These are phyloP conservation scores for Aspergillus baeticus DNA, from an alignment of 495 filamentous ascomycete species.

Conservation along the genomic window DNA sequence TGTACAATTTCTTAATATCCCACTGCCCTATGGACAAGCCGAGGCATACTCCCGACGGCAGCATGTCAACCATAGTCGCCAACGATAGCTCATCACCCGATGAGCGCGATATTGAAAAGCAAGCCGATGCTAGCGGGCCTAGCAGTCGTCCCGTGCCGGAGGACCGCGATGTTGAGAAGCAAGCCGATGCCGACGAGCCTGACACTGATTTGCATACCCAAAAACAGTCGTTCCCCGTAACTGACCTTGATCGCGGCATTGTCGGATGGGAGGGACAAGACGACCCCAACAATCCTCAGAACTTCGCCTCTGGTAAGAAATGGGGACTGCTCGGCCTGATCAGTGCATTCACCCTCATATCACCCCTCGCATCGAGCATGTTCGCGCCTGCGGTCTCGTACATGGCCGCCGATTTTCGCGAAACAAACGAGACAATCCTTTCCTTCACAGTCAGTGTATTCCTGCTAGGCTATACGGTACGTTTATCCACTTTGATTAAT, in stretches of 20 bases:
- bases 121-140: not conserved
- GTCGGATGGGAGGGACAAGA: conserved; percentile 54
- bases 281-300: conserved; percentile 67
- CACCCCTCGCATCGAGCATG: conserved; percentile 62
- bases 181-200: not conserved
- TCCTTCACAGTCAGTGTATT: conserved; percentile 55
- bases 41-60: no score
- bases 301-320: conserved; percentile 52
- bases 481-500: conserved; percentile 15
- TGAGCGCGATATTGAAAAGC: no score
- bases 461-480: conserved; percentile 57
- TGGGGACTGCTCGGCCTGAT: conserved; percentile 30
- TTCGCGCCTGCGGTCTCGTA: conserved; percentile 63
- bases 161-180: no score
- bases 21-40: no score
- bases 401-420: conserved; percentile 57
- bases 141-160: no score
- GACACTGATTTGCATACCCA: not conserved
- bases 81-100: no score
- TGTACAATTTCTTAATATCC: no score
- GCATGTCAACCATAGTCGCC: no score
- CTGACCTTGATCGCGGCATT: conserved; percentile 22
- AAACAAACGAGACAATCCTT: conserved; percentile 46
- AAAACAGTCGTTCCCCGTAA: conserved; percentile 19
- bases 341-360: conserved; percentile 45